phyloP scores from a whole-genome alignment of 2,329 filamentous ascomycete genomes.

The Penicillium vulpinum region DNA sequence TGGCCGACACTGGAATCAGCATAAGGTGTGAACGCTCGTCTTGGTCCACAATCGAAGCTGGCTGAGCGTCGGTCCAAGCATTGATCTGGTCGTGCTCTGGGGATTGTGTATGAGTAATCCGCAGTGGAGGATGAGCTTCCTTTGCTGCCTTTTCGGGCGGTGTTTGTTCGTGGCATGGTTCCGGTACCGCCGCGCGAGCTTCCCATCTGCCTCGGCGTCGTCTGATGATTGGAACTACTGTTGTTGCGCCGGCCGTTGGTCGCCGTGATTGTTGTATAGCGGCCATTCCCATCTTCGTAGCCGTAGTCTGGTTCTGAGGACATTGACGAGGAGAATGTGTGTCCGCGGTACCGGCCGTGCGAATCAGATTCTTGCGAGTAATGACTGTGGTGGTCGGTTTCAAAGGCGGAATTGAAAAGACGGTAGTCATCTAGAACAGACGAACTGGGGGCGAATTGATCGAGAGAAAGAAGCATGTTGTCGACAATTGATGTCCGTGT shows the following conservation, averaged over 20 bases:
- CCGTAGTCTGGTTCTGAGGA: conserved; percentile 57
- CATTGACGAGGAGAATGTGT: conserved; percentile 61
- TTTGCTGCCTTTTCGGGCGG: conserved; percentile 65
- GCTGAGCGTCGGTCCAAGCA: conserved; percentile 41
- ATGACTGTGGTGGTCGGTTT: conserved; percentile 38
- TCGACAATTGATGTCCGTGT: conserved; percentile 89
- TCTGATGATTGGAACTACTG: conserved; percentile 72
- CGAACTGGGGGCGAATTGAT: conserved; percentile 62
- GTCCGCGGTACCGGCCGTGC: conserved; percentile 52
- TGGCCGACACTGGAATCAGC: conserved; percentile 22
- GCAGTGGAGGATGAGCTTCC: conserved; percentile 76
- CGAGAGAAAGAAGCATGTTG: conserved; percentile 92
- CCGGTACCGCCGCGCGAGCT: conserved; percentile 53
- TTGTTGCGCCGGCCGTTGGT: conserved; percentile 68
- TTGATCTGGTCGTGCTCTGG: conserved; percentile 33
- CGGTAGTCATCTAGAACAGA: conserved; percentile 39
- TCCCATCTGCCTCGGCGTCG: conserved; percentile 61
- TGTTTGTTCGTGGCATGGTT: conserved; percentile 26
- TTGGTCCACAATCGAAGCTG: conserved; percentile 47
- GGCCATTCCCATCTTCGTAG: conserved; percentile 40
- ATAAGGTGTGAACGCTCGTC: conserved; percentile 31
- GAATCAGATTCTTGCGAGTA: conserved; percentile 33
- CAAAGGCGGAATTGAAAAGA: conserved; percentile 43
- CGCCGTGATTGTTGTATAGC: conserved; percentile 43
- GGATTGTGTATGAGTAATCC: conserved; percentile 61